These are phyloP conservation scores for Babesia divergens DNA, from an alignment of 169 alveolate species.

Conservation along the genomic window DNA sequence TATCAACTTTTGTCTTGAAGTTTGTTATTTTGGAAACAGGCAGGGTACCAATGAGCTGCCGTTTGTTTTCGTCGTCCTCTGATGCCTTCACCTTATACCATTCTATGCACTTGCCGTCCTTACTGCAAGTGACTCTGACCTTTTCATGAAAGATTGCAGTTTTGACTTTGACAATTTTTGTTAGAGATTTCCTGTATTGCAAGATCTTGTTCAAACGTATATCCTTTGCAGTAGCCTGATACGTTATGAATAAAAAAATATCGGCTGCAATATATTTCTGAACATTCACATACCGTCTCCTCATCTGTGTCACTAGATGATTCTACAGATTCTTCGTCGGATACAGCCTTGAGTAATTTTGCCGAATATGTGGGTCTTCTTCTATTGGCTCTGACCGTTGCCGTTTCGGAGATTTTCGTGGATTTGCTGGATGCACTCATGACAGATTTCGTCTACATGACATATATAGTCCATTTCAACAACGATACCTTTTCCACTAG, in stretches of 20 bases:
- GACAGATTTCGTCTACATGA: neutral
- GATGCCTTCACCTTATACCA: slow-evolving; percentile 68
- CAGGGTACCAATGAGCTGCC: slow-evolving; percentile 56
- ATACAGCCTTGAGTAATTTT: slow-evolving; percentile 17
- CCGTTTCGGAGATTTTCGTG: neutral
- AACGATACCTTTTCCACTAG: slow-evolving; percentile 3
- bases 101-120: slow-evolving; percentile 71
- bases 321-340: slow-evolving; percentile 34
- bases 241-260: neutral
- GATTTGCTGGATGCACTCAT: neutral
- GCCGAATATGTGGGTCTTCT: slow-evolving; percentile 65
- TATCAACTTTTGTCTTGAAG: slow-evolving; percentile 70
- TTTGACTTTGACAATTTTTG: slow-evolving; percentile 69
- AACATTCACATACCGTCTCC: slow-evolving; percentile 15
- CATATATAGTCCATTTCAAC: neutral
- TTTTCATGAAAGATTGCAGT: slow-evolving; percentile 70
- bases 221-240: slow-evolving; percentile 69
- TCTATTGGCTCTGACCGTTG: slow-evolving; percentile 24
- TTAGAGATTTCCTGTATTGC: slow-evolving; percentile 64
- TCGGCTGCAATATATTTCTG: neutral
- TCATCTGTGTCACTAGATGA: slow-evolving; percentile 39
- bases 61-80: slow-evolving; percentile 63
- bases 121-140: slow-evolving; percentile 71
- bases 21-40: slow-evolving; percentile 53
- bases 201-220: slow-evolving; percentile 59